Evolutionary conservation across 2,329 filamentous ascomycete genomes (phyloP).

Genomic region (Chaetomium globosum): DNA sequence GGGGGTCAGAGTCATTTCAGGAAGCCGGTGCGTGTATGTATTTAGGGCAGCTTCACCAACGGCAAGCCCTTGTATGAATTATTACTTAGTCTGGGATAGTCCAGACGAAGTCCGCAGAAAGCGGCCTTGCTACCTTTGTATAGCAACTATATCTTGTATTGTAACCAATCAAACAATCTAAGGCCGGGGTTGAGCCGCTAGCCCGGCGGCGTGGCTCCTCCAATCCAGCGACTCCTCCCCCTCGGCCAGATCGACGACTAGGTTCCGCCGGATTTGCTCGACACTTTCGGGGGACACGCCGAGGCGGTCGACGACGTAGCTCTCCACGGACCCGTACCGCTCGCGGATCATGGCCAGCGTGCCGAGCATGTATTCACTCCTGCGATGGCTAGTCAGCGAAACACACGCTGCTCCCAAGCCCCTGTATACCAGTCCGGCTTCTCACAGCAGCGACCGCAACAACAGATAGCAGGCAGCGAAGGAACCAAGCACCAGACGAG

Average conservation of each 20-base stretch:
- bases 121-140: background rate
- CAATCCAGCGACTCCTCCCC: conserved; percentile 27
- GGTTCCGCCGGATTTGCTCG: conserved; percentile 53
- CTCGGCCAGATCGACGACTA: conserved; percentile 44
- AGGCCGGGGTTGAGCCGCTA: conserved; percentile 6
- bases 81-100: conserved; percentile 19
- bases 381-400: conserved; percentile 30
- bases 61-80: conserved; percentile 24
- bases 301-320: conserved; percentile 62
- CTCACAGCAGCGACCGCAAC: background rate
- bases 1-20: no score
- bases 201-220: conserved; percentile 2
- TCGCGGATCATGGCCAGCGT: conserved; percentile 58
- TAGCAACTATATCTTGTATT: conserved; percentile 8
- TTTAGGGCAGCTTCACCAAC: conserved; percentile 5
- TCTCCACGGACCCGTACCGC: conserved; percentile 65
- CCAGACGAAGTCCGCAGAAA: conserved; percentile 12
- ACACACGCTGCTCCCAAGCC: background rate
- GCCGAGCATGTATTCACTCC: conserved; percentile 53
- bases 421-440: background rate
- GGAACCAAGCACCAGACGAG: no score
- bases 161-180: conserved; percentile 7
- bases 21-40: conserved; percentile 19
- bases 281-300: conserved; percentile 60
- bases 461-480: background rate